Conservation (phyloP, 148 eudicot genomes). For the Vaccinium corymbosum region DNA sequence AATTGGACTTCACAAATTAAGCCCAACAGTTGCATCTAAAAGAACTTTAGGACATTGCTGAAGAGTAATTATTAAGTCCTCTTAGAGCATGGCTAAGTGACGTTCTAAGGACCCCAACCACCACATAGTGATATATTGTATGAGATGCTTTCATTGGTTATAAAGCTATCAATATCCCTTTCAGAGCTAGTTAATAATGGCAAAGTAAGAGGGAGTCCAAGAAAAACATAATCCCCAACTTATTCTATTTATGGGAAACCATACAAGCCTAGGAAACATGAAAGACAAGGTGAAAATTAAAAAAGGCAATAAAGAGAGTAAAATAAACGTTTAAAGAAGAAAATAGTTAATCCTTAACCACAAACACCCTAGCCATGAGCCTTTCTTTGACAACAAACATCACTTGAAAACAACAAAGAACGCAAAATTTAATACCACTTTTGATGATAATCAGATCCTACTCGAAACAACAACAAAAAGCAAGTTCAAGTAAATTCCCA, state of each 20-base stretch:
- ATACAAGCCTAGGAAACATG: not conserved
- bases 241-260: not conserved
- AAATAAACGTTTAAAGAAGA: not conserved
- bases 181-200: not conserved
- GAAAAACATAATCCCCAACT: not conserved
- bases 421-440: not conserved
- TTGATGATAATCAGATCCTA: conserved; percentile 15
- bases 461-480: conserved; percentile 14
- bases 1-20: too few relatives aligned
- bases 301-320: not conserved
- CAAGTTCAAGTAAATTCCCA: conserved; percentile 3
- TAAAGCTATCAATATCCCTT: too few relatives aligned
- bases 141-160: too few relatives aligned
- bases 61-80: too few relatives aligned
- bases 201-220: not conserved
- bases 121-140: too few relatives aligned
- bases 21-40: too few relatives aligned
- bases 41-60: too few relatives aligned
- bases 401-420: not conserved
- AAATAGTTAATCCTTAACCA: not conserved
- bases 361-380: not conserved
- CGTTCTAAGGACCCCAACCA: too few relatives aligned
- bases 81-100: too few relatives aligned
- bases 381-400: not conserved
- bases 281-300: not conserved